phyloP scores from a whole-genome alignment of 306 rosid genomes.

The Quercus dentata region DNA sequence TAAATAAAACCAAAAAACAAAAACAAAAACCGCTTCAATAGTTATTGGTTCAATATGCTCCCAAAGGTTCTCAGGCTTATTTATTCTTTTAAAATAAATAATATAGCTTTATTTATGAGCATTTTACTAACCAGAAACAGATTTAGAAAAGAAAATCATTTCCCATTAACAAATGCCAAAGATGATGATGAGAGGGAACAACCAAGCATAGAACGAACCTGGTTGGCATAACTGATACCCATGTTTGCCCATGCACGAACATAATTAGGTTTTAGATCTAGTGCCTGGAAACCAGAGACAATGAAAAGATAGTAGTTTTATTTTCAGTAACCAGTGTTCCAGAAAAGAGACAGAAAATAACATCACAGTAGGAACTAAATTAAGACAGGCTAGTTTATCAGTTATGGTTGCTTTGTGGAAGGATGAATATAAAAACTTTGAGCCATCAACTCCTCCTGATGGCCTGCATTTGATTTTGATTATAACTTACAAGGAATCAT shows the following conservation, averaged over 20 bases:
- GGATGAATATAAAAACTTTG: not conserved
- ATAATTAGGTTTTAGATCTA: conserved; percentile 96
- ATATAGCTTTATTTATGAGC: not conserved
- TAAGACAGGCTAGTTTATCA: not conserved
- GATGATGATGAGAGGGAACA: conserved; percentile 9
- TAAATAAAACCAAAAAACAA: not conserved
- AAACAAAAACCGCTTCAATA: not conserved
- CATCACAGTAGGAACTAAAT: not conserved
- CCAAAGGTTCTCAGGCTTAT: not conserved
- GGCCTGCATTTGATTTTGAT: not conserved
- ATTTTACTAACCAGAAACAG: not conserved
- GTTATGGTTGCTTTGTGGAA: not conserved
- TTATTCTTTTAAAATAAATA: not conserved
- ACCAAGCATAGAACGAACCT: conserved; percentile 42
- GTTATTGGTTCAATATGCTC: not conserved
- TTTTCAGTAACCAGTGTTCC: not conserved
- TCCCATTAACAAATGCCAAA: conserved; percentile 6
- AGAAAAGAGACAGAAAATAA: not conserved
- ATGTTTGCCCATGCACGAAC: conserved; percentile 99
- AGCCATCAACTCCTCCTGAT: not conserved
- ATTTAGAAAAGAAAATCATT: not conserved
- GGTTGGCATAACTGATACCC: conserved; percentile 99
- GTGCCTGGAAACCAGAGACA: conserved; percentile 54
- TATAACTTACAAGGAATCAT: not conserved
- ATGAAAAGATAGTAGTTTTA: not conserved